These are phyloP conservation scores for Sclerotinia glacialis DNA, from an alignment of 2,329 filamentous ascomycete genomes.

Conservation along the genomic window DNA sequence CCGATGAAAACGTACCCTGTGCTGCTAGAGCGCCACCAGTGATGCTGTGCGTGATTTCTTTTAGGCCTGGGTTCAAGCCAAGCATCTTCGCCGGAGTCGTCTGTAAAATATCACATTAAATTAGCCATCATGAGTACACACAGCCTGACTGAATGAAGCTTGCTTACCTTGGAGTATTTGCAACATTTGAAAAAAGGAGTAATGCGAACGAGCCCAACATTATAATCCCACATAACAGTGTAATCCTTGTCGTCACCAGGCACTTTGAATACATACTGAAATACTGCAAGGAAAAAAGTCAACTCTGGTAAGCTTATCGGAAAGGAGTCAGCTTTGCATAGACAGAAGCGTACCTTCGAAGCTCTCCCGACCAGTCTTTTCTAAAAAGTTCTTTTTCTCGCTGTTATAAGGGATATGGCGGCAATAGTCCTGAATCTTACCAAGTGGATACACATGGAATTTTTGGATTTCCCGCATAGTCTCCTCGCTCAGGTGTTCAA, in stretches of 20 bases:
- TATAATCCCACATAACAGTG: conserved; percentile 95
- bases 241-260: conserved; percentile 66
- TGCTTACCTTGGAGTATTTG: conserved; percentile 76
- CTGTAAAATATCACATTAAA: conserved; percentile 46
- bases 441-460: conserved; percentile 66
- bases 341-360: conserved; percentile 70
- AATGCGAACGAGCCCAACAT: conserved; percentile 87
- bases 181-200: conserved; percentile 93
- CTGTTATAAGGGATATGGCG: conserved; percentile 91
- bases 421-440: conserved; percentile 58
- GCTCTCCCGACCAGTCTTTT: conserved; percentile 81
- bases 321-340: conserved; percentile 17
- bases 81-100: conserved; percentile 85
- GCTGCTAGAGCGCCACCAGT: conserved; percentile 87
- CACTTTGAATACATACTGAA: conserved; percentile 76
- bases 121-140: conserved; percentile 1
- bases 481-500: conserved; percentile 61
- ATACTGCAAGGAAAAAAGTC: conserved; percentile 54
- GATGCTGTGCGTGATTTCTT: conserved; percentile 89
- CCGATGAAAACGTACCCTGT: conserved; percentile 62
- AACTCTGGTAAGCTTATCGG: conserved; percentile 14
- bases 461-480: conserved; percentile 56
- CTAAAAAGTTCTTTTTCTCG: conserved; percentile 83
- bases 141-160: not conserved
- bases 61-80: conserved; percentile 73